A percentile compares a stretch with the other conserved stretches of the same genome.
Evolutionary conservation across 31 red algal species (phyloP).

Genomic region (Porphyra umbilicalis): DNA sequence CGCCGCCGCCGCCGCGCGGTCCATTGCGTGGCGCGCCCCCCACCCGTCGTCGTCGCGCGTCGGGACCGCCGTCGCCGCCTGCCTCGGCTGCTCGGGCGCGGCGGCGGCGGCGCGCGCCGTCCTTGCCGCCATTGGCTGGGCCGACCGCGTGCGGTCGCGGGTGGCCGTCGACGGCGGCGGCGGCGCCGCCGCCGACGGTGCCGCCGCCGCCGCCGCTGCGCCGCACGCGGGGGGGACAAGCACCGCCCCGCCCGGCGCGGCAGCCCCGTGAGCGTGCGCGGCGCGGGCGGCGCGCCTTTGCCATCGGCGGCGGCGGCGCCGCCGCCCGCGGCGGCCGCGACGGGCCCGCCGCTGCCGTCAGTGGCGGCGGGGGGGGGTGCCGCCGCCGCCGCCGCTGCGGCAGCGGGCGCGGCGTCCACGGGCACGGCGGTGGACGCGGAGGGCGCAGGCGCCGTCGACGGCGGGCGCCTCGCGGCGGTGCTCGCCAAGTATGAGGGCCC

Average conservation of each 20-base stretch:
- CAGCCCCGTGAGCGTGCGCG: background rate
- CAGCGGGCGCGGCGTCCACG: background rate
- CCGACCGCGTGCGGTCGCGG: background rate
- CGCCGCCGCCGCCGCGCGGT: background rate
- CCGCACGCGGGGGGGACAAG: too few relatives aligned
- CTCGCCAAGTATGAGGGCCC: background rate
- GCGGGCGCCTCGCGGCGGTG: background rate
- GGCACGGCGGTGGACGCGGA: background rate
- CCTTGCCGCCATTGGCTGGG: background rate
- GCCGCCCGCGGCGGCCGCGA: background rate
- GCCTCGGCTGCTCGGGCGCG: background rate
- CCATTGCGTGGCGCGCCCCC: too few relatives aligned
- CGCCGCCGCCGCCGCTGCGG: background rate
- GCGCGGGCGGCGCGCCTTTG: background rate
- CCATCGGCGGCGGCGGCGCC: background rate
- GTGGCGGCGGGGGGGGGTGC: background rate
- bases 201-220: too few relatives aligned
- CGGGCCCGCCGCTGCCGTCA: background rate
- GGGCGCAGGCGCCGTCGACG: background rate
- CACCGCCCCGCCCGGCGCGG: background rate
- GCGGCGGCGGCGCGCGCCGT: background rate
- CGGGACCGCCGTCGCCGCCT: background rate
- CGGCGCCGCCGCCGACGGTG: too few relatives aligned
- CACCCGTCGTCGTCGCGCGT: background rate
- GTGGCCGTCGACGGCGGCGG: too few relatives aligned